These are phyloP conservation scores for Voacanga thouarsii DNA, from an alignment of 257 asterid genomes.

Conservation along the genomic window DNA sequence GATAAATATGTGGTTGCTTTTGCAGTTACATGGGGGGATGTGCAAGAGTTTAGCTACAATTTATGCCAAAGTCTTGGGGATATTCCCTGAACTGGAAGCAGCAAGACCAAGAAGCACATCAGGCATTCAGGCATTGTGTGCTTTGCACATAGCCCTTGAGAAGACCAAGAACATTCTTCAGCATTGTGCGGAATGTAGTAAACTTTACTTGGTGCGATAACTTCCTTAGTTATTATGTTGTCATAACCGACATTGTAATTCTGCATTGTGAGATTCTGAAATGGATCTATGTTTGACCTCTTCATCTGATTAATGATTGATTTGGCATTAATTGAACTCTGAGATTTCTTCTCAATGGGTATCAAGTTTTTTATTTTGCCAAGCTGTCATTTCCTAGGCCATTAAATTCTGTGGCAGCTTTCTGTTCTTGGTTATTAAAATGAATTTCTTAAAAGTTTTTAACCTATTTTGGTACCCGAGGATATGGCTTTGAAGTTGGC, in stretches of 20 bases:
- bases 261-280: neutral
- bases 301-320: neutral
- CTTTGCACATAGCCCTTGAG: conserved; percentile 97
- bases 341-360: neutral
- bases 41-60: conserved; percentile 74
- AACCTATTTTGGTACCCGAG: neutral
- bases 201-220: conserved; percentile 81
- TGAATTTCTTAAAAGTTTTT: neutral
- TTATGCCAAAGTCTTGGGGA: conserved; percentile 70
- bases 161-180: conserved; percentile 91
- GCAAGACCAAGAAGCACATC: conserved; percentile 98
- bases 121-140: conserved; percentile 96
- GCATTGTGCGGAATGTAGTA: conserved; percentile 94
- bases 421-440: neutral
- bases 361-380: neutral
- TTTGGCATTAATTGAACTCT: neutral
- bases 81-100: conserved; percentile 95
- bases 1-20: conserved; percentile 24
- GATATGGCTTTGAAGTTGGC: neutral
- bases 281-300: neutral
- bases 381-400: neutral
- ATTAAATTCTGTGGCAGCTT: neutral
- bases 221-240: neutral
- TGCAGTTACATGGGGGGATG: conserved; percentile 97
- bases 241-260: neutral